Percentiles rank a stretch among this genome's conserved stretches.
These are phyloP conservation scores for Fusarium temperatum DNA, from an alignment of 2,329 filamentous ascomycete genomes.

Conservation along the genomic window DNA sequence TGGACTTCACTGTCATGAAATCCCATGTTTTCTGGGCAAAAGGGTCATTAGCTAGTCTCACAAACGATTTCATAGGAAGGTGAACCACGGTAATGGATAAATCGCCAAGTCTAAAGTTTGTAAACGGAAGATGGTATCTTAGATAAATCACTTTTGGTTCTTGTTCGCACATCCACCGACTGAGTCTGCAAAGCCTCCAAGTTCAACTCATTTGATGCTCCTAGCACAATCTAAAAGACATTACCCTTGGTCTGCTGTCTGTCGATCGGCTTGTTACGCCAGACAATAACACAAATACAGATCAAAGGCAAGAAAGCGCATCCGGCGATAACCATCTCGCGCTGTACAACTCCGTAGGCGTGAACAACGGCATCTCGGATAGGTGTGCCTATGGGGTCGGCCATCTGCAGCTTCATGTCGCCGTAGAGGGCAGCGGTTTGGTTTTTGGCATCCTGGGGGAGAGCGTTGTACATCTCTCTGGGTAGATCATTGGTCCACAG, in stretches of 20 bases:
- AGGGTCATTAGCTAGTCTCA: not conserved
- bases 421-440: conserved; percentile 62
- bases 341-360: conserved; percentile 64
- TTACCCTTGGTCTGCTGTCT: conserved; percentile 60
- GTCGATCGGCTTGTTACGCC: conserved; percentile 59
- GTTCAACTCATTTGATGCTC: not conserved
- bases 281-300: conserved; percentile 55
- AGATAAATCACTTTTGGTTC: not conserved
- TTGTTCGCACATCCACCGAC: not conserved
- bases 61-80: not conserved
- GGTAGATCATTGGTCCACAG: conserved; percentile 46
- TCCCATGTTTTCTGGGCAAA: not conserved
- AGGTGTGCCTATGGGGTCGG: conserved; percentile 56
- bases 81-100: not conserved
- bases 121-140: not conserved
- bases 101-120: not conserved
- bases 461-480: conserved; percentile 58
- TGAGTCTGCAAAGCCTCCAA: not conserved
- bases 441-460: conserved; percentile 53
- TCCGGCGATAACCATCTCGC: conserved; percentile 55
- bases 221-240: conserved; percentile 52
- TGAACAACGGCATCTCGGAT: conserved; percentile 64
- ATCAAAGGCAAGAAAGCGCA: conserved; percentile 46
- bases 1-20: not conserved
- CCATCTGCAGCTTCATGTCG: conserved; percentile 61